Evolutionary conservation across 2,329 filamentous ascomycete genomes (phyloP).

Genomic region (Botrytis porri): DNA sequence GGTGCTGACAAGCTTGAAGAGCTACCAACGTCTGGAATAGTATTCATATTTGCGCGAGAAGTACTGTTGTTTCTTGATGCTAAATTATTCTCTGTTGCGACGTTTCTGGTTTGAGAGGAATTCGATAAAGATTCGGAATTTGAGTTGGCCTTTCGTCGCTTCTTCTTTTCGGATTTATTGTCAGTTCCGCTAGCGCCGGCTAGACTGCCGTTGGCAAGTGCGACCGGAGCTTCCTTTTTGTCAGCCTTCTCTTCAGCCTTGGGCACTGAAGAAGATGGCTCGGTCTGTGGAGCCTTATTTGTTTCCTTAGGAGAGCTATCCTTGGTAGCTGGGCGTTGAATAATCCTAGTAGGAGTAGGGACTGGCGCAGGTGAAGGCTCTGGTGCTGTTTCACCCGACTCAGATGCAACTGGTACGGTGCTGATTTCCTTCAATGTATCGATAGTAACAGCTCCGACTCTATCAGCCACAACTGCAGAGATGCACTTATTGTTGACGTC

Average conservation of each 20-base stretch:
- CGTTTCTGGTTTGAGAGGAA: constrained; percentile 32
- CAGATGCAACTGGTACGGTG: constrained; percentile 23
- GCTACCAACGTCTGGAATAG: constrained; percentile 22
- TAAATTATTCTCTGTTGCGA: constrained; percentile 37
- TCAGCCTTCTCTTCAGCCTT: constrained; percentile 43
- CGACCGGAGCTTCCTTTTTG: constrained; percentile 31
- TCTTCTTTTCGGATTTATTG: constrained; percentile 59
- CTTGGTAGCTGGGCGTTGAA: constrained; percentile 33
- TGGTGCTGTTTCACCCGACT: constrained; percentile 19
- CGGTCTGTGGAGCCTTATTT: constrained; percentile 31
- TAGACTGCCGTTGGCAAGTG: constrained; percentile 30
- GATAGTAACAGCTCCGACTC: constrained; percentile 71
- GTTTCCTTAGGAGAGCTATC: constrained; percentile 31
- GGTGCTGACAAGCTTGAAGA: constrained; percentile 22
- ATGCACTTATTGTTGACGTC: constrained; percentile 85
- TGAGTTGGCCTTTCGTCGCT: constrained; percentile 65
- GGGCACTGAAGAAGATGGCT: constrained; percentile 24
- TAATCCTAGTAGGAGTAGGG: constrained; percentile 32
- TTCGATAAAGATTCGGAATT: constrained; percentile 30
- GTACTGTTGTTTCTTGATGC: constrained; percentile 32
- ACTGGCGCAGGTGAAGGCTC: constrained; percentile 24
- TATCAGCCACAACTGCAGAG: constrained; percentile 70
- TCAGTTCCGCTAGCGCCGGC: constrained; percentile 43
- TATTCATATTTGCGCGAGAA: constrained; percentile 27
- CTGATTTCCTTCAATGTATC: constrained; percentile 54